These are phyloP conservation scores for Eucalyptus guilfoylei DNA, from an alignment of 345 rosid genomes.

Conservation along the genomic window DNA sequence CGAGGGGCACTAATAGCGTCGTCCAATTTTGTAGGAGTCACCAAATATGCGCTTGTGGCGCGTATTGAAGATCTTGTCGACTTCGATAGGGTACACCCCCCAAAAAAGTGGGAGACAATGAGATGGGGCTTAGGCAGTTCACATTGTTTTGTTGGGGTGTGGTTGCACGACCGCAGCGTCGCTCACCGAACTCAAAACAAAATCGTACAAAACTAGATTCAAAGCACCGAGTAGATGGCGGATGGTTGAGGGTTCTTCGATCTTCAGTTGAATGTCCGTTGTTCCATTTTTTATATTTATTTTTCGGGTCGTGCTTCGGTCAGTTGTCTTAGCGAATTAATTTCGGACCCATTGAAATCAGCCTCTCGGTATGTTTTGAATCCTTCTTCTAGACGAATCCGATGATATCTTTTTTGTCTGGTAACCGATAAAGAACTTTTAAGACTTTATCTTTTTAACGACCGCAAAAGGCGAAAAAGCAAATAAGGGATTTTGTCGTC, in stretches of 20 bases:
- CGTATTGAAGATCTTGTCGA: not conserved
- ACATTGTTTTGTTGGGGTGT: not conserved
- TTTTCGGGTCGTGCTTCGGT: not conserved
- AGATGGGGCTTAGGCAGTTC: not conserved
- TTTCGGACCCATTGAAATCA: not conserved
- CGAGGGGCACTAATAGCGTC: not conserved
- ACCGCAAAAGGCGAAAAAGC: not conserved
- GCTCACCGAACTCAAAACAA: not conserved
- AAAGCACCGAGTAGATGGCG: not conserved
- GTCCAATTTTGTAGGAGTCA: not conserved
- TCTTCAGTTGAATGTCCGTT: not conserved
- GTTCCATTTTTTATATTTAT: too few relatives aligned
- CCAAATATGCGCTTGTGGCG: not conserved
- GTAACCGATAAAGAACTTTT: not conserved
- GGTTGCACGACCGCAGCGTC: not conserved
- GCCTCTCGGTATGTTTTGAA: not conserved
- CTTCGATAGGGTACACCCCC: not conserved
- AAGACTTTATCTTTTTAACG: not conserved
- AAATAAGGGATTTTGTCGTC: not conserved
- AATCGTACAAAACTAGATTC: not conserved
- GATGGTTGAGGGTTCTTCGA: not conserved
- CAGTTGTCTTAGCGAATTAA: not conserved
- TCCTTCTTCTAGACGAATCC: not conserved
- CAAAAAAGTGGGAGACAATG: not conserved
- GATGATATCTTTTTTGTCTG: not conserved